Base-by-base conservation (phyloP, 225 moss, liverwort and hornwort species). In the Anthoceros angustus region DNA sequence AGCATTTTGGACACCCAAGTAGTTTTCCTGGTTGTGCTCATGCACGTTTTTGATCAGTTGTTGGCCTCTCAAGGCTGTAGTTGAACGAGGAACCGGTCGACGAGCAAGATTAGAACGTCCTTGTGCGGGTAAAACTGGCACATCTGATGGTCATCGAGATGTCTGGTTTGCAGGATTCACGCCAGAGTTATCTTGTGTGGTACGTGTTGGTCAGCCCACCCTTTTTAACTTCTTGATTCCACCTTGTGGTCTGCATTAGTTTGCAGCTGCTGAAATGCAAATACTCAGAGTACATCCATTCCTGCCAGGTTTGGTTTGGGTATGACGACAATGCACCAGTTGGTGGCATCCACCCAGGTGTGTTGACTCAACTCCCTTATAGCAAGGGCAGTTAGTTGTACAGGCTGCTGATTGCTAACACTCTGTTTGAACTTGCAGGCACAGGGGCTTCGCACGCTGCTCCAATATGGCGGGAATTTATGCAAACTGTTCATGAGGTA, bases 81-180 rank as follows among this genome's bases (percentile, higher is more conserved):
- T 95, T 68, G 90, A 91, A 68, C 88, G 82, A 74, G 95, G 95
- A 62, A 91, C 91, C 73, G 95, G 95, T 69, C 72, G 77, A 68
- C 80, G 78, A 79, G 95, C 90, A 42, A 82, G 77, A 70, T 73
- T 95, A 23, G 86, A 83, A 62, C 90, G 95, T 42, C 91, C 95
- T 12, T 95, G 95, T 82, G 95, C 86, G 66, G 95, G 95, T 48
- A 88, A 88, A 74, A 85, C 95, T 12, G 95, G 95, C 71, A 95
- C 90, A 72, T 95, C 95, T 61, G 85, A 88, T 71, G 91, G 86
- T 25, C 91, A 95, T 74, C 83, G 84, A 65, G 95, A 95, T 84
- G 82, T 85, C 71, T 95, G 95, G 95, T 95, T 95, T 85, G 95
- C 95, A 63, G 95, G 95, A 25, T 95, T 88, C 61, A 95, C 95